These are phyloP conservation scores for Reticulascus tulasneorum DNA, from an alignment of 2,329 filamentous ascomycete species.

Conservation along the genomic window DNA sequence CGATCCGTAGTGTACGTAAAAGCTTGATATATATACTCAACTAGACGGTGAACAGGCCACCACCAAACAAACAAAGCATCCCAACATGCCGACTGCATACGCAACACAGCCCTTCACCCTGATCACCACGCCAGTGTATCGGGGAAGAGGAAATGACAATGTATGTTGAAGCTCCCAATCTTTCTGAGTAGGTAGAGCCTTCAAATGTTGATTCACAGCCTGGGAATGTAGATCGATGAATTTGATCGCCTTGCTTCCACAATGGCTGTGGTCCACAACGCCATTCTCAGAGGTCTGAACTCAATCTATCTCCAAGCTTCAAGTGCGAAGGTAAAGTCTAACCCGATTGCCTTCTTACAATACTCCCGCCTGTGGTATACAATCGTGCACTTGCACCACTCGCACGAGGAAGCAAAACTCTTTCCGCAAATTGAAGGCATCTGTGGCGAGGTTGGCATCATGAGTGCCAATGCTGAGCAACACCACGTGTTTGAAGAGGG, in stretches of 20 bases:
- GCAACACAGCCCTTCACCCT: constrained; percentile 6
- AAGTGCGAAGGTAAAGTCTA: constrained; percentile 24
- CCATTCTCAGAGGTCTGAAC: constrained; percentile 31
- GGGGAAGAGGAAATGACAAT: no score
- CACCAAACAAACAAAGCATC: no score
- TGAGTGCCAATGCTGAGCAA: constrained; percentile 37
- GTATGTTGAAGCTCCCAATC: no score
- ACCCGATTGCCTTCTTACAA: no score
- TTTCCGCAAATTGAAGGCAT: constrained; percentile 34
- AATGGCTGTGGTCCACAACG: constrained; percentile 31
- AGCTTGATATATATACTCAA: no score
- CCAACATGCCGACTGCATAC: constrained; percentile 2
- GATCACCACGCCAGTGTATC: constrained; percentile 1
- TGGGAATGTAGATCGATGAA: constrained; percentile 23
- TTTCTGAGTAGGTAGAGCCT: no score
- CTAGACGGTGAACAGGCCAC: no score
- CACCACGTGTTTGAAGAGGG: constrained; percentile 33
- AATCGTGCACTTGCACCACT: constrained; percentile 33
- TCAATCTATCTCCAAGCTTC: constrained; percentile 32
- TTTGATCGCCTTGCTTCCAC: constrained; percentile 22
- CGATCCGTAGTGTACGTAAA: no score
- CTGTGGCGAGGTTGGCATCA: constrained; percentile 29
- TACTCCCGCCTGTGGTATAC: constrained; percentile 28
- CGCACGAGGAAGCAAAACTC: constrained; percentile 30
- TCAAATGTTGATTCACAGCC: no score